Base-by-base conservation (phyloP, 106 monocot species). In the Phalaenopsis aphrodite region DNA sequence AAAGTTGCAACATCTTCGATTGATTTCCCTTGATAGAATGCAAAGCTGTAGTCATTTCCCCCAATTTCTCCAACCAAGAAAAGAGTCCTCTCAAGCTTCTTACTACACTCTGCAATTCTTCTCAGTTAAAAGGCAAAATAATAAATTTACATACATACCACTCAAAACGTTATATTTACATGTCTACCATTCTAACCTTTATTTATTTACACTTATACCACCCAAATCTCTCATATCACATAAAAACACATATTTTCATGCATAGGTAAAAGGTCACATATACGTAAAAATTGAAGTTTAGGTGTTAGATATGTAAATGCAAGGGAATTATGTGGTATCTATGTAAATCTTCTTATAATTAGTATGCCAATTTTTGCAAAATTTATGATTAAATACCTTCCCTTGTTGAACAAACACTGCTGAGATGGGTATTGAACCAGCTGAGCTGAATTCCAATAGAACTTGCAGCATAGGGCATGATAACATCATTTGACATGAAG, bases 41-140 rank as follows among this genome's bases (percentile, higher is more conserved):
- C 52, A 38, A 76, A 76, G 76, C 75, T 82, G 47, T 82, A 82
- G 64, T 82, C 82, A 42, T 82, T 82, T 56, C 82, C 82, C 37
- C 82, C 82, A 37, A 82, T 82, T 58, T 82, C 82, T 47, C 76
- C 82, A 56, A 82, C 30, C 24, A 75, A 46, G 65, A 82, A 43
- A 2, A 82, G 82, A 15, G 76, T 16, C 48, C 49, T 68, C 56
- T 52, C 56, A 52, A 80, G 79, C 67, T 80, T 72, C 71, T 80
- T 80, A 37, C 65, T 65, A 30, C 68, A 36, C 14, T 52, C 80
- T 80, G 80, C 8, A 69, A 14, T 0, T 9, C 3, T 43, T 41
- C 56, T n/a, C 14, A 19, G 21, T 19, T 61, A 18, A 79, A 67
- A 4, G 21, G 24, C 45, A 41, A 66, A 21, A 42, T 42, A 42